Percentiles rank a stretch among this genome's conserved stretches.
Conservation (phyloP, 805 yeast species). For the Starmerella gropengiesseri region DNA sequence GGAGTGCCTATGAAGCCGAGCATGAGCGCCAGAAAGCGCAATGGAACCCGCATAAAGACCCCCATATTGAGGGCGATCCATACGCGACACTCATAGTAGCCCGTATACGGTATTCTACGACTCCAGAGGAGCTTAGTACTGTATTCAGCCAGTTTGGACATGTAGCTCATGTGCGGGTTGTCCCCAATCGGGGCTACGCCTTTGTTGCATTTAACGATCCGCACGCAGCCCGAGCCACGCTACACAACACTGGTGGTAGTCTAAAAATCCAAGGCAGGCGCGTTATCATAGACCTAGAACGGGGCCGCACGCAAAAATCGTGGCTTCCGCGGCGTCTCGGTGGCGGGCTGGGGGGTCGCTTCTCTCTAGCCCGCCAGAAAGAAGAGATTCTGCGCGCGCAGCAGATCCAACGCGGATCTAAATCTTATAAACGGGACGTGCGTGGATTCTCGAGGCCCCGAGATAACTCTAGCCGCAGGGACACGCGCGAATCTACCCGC, state of each 20-base stretch:
- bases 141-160: slow-evolving; percentile 57
- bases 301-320: slow-evolving; percentile 30
- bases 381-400: slow-evolving; percentile 13
- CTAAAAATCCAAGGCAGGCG: slow-evolving; percentile 41
- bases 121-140: slow-evolving; percentile 58
- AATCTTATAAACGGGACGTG: not conserved
- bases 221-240: slow-evolving; percentile 50
- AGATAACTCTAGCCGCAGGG: not conserved
- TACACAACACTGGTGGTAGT: slow-evolving; percentile 44
- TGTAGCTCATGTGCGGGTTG: slow-evolving; percentile 52
- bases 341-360: slow-evolving; percentile 79
- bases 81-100: slow-evolving; percentile 67
- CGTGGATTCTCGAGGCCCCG: not conserved
- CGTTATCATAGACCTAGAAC: slow-evolving; percentile 35
- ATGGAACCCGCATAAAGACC: slow-evolving; percentile 50
- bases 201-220: slow-evolving; percentile 61
- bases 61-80: slow-evolving; percentile 58
- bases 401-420: slow-evolving; percentile 1
- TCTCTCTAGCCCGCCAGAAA: slow-evolving; percentile 9
- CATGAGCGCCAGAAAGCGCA: slow-evolving; percentile 25
- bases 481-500: not conserved
- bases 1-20: slow-evolving; percentile 22
- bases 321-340: slow-evolving; percentile 47
- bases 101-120: slow-evolving; percentile 51
- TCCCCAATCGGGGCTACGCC: slow-evolving; percentile 69